phyloP scores from a whole-genome alignment of 371 early-diverging fungal genomes.

The Blastocladiella emersonii region DNA sequence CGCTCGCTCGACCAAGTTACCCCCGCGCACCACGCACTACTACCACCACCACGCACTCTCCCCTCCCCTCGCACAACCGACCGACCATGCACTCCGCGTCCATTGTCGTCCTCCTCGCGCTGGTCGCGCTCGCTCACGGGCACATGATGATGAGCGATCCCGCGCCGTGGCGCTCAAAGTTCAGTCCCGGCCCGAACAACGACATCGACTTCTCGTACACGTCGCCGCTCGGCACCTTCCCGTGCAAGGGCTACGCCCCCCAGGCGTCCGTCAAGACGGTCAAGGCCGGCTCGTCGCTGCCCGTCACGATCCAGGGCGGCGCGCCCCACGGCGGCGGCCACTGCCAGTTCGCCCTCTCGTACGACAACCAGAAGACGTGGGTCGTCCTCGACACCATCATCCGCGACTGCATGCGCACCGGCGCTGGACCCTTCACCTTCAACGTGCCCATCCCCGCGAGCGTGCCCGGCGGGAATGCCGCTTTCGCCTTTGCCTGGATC shows the following conservation, averaged over 20 bases:
- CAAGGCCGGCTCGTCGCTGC: background rate
- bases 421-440: background rate
- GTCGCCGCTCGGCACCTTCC: conserved; percentile 1
- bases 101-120: background rate
- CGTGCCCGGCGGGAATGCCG: conserved; percentile 6
- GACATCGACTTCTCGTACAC: background rate
- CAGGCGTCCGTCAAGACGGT: background rate
- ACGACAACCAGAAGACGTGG: background rate
- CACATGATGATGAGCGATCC: background rate
- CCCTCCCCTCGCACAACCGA: no score
- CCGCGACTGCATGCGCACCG: background rate
- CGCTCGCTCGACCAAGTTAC: no score
- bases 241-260: background rate
- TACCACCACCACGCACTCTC: no score
- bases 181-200: background rate
- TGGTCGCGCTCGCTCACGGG: background rate
- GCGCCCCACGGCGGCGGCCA: conserved; percentile 5
- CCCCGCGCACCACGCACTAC: no score
- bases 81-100: no score
- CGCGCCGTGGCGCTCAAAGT: background rate
- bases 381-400: background rate
- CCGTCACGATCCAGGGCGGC: background rate
- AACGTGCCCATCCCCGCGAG: background rate
- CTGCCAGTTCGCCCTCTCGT: conserved; percentile 6
- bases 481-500: conserved; percentile 10